Conservation (phyloP, 257 asterid genomes). For the Solanum bulbocastanum region DNA sequence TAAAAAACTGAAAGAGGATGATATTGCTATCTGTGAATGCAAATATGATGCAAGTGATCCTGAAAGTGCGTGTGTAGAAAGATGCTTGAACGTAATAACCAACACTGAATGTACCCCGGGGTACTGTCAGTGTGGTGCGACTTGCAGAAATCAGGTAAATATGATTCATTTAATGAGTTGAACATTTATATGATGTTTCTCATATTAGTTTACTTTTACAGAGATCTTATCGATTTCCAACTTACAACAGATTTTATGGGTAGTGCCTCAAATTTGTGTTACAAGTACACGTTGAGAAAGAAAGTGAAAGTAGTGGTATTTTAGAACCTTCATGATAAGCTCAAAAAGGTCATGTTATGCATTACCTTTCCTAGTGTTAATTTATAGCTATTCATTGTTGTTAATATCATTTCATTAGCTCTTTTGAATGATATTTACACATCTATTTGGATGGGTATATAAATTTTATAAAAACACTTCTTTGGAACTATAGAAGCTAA, state of each 20-base stretch:
- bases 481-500: background rate
- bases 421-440: background rate
- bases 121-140: slow-evolving; percentile 59
- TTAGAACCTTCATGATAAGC: background rate
- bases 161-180: background rate
- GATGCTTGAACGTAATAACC: slow-evolving; percentile 81
- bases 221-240: background rate
- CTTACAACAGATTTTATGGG: background rate
- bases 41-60: slow-evolving; percentile 45
- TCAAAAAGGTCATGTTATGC: background rate
- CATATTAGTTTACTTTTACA: background rate
- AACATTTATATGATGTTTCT: background rate
- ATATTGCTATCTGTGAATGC: slow-evolving; percentile 74
- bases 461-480: background rate
- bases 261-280: background rate
- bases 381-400: background rate
- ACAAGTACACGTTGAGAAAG: background rate
- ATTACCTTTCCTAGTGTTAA: background rate
- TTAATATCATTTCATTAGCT: background rate
- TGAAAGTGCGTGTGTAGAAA: slow-evolving; percentile 87
- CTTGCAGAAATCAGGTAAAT: slow-evolving; percentile 81
- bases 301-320: background rate
- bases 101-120: slow-evolving; percentile 93
- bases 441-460: background rate
- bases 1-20: slow-evolving; percentile 66